Evolutionary conservation across 2,329 filamentous ascomycete species (phyloP).

Genomic region (Venturia effusa): DNA sequence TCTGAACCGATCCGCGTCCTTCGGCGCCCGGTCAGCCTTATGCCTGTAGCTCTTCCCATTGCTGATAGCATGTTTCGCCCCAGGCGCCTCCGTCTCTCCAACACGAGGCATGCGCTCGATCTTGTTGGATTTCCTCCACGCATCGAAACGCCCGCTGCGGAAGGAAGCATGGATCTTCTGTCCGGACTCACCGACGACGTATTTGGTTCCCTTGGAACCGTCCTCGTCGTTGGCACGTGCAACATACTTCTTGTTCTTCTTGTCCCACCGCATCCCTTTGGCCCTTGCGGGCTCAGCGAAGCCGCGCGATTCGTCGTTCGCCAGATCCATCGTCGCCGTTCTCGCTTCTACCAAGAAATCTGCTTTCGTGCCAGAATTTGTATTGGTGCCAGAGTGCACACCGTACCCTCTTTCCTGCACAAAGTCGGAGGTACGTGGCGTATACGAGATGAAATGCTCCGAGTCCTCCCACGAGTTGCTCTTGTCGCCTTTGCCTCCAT

Average conservation of each 20-base stretch:
- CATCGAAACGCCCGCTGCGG: slow-evolving; percentile 85
- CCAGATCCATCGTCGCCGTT: slow-evolving; percentile 81
- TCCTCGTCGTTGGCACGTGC: slow-evolving; percentile 87
- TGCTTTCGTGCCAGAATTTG: slow-evolving; percentile 38
- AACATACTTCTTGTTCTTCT: slow-evolving; percentile 93
- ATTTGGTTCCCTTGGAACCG: slow-evolving; percentile 60
- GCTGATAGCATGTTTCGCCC: slow-evolving; percentile 19
- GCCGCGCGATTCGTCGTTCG: slow-evolving; percentile 73
- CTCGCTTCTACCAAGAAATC: slow-evolving; percentile 87
- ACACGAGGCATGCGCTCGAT: slow-evolving; percentile 67
- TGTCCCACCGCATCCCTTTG: slow-evolving; percentile 84
- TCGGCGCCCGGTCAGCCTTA: slow-evolving; percentile 77
- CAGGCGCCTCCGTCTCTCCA: slow-evolving; percentile 62
- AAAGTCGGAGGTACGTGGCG: slow-evolving; percentile 65
- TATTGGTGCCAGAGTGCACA: slow-evolving; percentile 66
- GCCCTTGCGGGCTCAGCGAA: slow-evolving; percentile 68
- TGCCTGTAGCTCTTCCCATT: slow-evolving; percentile 63
- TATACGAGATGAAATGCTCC: slow-evolving; percentile 96
- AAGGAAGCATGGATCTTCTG: slow-evolving; percentile 94
- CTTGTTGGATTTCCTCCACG: slow-evolving; percentile 80
- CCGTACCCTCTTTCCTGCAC: slow-evolving; percentile 90
- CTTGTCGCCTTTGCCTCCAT: slow-evolving; percentile 17
- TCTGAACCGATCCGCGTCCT: slow-evolving; percentile 82
- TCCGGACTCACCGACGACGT: slow-evolving; percentile 81
- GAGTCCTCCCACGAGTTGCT: slow-evolving; percentile 57